phyloP scores from a whole-genome alignment of 1,284 basidiomycete genomes.

The Ceratobasidium sp. region DNA sequence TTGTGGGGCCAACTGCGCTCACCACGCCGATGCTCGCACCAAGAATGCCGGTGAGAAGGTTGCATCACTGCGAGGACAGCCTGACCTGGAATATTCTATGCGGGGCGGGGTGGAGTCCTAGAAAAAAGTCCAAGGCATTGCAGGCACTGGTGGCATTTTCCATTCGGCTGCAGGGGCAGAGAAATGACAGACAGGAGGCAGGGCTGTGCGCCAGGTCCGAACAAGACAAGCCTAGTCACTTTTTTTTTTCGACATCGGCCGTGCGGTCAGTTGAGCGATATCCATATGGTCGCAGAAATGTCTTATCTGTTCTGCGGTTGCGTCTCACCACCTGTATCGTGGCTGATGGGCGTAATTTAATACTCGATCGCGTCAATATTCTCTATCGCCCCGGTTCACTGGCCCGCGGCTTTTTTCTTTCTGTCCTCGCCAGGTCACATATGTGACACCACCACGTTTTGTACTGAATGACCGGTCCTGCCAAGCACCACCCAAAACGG shows the following conservation, averaged over 20 bases:
- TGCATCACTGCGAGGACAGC: neutral
- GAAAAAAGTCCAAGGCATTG: no score
- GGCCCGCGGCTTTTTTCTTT: neutral
- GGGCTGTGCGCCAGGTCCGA: neutral
- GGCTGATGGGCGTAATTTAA: neutral
- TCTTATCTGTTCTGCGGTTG: conserved; percentile 33
- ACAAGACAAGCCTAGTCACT: neutral
- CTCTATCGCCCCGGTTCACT: neutral
- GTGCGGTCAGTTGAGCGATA: conserved; percentile 2
- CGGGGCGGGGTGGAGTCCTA: no score
- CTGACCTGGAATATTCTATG: no score
- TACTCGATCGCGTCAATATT: neutral
- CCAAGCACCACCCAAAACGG: no score
- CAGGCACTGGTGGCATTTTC: no score
- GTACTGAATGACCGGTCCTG: no score
- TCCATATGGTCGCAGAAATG: conserved; percentile 11
- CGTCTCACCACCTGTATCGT: conserved; percentile 1
- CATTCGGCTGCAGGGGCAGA: no score
- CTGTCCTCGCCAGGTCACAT: neutral
- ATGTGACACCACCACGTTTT: neutral
- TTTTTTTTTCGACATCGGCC: conserved; percentile 3
- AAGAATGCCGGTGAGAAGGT: conserved; percentile 13
- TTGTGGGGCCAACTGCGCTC: conserved; percentile 29
- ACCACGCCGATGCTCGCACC: conserved; percentile 1
- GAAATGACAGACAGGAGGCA: neutral